Percentiles rank a stretch among this genome's conserved stretches.
phyloP scores from a whole-genome alignment of 2,329 filamentous ascomycete genomes.

The Stromatinia cepivora region DNA sequence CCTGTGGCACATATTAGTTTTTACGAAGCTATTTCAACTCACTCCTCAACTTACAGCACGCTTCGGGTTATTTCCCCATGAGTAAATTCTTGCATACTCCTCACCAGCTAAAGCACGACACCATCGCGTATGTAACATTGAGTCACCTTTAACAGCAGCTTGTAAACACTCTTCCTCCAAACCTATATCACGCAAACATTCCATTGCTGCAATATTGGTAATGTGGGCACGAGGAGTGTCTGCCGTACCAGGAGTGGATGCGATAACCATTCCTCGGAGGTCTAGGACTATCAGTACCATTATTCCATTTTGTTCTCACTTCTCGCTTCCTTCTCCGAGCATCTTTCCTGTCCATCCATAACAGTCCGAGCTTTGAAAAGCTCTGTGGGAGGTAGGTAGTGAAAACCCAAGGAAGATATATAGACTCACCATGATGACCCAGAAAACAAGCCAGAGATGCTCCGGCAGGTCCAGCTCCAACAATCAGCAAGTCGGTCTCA shows the following conservation, averaged over 20 bases:
- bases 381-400: neutral
- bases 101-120: slow-evolving; percentile 53
- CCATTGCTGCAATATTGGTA: slow-evolving; percentile 58
- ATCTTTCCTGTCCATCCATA: neutral
- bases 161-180: slow-evolving; percentile 46
- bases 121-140: slow-evolving; percentile 55
- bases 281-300: slow-evolving; percentile 38
- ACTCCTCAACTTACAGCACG: slow-evolving; percentile 42
- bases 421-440: slow-evolving; percentile 46
- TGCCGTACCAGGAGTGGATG: slow-evolving; percentile 50
- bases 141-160: slow-evolving; percentile 43
- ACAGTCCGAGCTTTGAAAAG: neutral
- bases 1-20: slow-evolving; percentile 37
- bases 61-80: slow-evolving; percentile 52
- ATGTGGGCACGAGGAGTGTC: slow-evolving; percentile 61
- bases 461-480: slow-evolving; percentile 56
- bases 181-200: slow-evolving; percentile 54
- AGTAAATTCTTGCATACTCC: slow-evolving; percentile 52
- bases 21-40: neutral
- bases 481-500: slow-evolving; percentile 50
- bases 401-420: neutral
- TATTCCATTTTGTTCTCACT: too few species aligned
- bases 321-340: neutral
- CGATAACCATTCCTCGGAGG: slow-evolving; percentile 55
- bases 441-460: slow-evolving; percentile 56